Base-by-base conservation (phyloP, 805 yeast genomes). In the Ogataea parapolymorpha region DNA sequence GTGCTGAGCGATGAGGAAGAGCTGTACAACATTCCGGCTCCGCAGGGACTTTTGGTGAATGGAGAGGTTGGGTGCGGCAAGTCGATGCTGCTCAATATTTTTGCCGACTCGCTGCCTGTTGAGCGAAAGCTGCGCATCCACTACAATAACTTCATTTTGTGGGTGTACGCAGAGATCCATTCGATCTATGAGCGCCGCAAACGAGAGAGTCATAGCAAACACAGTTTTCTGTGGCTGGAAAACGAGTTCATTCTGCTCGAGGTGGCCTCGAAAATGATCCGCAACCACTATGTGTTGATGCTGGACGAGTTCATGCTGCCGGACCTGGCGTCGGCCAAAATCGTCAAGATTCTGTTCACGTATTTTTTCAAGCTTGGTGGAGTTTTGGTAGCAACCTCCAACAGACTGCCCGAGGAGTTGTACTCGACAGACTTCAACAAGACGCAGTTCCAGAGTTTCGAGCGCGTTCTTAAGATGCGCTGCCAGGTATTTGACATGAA, bases 221-320 rank as follows among this genome's bases (percentile, higher is more conserved):
- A 59, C 37, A 45, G 62, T 12, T 47, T 56, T 23, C 51, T 64
- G 29, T 65, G 67, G 11, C 59, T 73, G 59, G 84, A 79, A 44
- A 77, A 80, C 46, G 89, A 83, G 52, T 77, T 79, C 45, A 70
- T 81, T 16, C 55, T 83, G 20, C 77, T 79, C 51, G 86, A 82
- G 54, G 67, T 83, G 16, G 88, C 89, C 5, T 76, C 78, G 37
- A 79, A 72, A 37, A 68, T 83, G 79, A 72, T 82, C 23, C 59
- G 64, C 11, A 70, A 69, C 44, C 77, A 72, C 53, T 79, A 86
- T 2, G 66, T 83, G 11, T 59, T 83, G 44, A 67, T 82, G 59
- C 60, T 83, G 29, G 90, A 83, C 56, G 90, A 84, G 57, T 83
- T 83, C 62, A 80, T 82, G 84, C 56, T 83, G 23, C 90, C 90